Percentiles rank a stretch among this genome's conserved stretches.
Evolutionary conservation across 208 protist species (phyloP).

Genomic region (Trypanosomatidae sp.): DNA sequence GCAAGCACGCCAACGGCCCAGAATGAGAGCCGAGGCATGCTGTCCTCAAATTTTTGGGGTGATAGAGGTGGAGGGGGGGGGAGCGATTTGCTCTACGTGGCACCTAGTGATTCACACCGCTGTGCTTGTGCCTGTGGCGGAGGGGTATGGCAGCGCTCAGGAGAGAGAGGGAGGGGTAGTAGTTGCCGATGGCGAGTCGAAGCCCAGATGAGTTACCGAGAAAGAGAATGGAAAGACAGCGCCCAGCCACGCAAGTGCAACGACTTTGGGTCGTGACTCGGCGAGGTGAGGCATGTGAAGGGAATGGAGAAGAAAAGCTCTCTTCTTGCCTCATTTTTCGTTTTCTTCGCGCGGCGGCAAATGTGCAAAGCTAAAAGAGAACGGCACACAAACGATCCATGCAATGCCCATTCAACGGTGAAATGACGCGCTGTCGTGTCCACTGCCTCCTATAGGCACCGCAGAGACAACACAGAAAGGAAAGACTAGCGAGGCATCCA

Average conservation of each 20-base stretch:
- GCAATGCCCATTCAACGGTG: too few relatives aligned
- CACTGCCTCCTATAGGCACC: neutral
- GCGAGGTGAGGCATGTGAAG: neutral
- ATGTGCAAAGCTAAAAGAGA: too few relatives aligned
- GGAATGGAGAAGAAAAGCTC: neutral
- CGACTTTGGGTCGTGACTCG: neutral
- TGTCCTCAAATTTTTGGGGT: neutral
- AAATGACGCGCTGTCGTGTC: neutral
- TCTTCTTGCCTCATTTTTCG: neutral
- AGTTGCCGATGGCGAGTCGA: neutral
- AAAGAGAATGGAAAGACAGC: neutral
- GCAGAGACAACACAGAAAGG: neutral
- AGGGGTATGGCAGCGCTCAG: neutral
- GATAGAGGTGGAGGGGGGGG: neutral
- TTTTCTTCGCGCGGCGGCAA: neutral
- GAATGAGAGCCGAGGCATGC: conserved; percentile 21
- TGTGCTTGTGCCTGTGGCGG: conserved; percentile 3
- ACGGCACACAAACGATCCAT: too few relatives aligned
- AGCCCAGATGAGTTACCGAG: neutral
- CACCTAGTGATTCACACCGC: neutral
- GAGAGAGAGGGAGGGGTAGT: neutral
- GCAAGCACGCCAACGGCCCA: conserved; percentile 25
- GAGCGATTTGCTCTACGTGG: neutral
- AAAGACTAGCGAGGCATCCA: conserved; percentile 51
- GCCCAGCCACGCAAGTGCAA: neutral